A percentile compares a stretch with the other conserved stretches of the same genome.
phyloP scores from a whole-genome alignment of 306 rosid species.

The Ceratonia siliqua region DNA sequence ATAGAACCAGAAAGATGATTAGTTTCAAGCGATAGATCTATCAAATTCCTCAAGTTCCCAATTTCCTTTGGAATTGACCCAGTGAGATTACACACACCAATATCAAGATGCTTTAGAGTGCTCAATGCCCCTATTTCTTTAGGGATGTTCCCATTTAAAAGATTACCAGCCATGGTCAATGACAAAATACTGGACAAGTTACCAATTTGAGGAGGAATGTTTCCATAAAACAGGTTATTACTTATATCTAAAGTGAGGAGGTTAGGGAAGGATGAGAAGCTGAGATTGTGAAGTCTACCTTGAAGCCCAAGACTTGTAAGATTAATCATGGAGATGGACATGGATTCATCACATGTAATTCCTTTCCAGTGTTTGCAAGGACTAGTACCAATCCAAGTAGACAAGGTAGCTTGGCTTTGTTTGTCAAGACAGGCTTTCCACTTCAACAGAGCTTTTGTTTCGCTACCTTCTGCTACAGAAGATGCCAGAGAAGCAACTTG shows the following conservation, averaged over 20 bases:
- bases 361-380: neutral
- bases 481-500: neutral
- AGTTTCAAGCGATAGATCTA: neutral
- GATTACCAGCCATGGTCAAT: neutral
- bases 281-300: neutral
- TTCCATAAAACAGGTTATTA: neutral
- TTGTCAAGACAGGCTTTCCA: slow-evolving; percentile 1
- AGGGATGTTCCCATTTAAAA: neutral
- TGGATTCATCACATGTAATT: neutral
- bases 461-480: neutral
- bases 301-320: neutral
- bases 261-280: slow-evolving; percentile 1
- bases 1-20: neutral
- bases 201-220: neutral
- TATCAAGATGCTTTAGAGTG: neutral
- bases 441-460: neutral
- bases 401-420: neutral
- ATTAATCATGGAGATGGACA: neutral
- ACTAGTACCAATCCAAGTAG: neutral
- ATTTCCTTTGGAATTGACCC: neutral
- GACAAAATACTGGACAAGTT: neutral
- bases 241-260: neutral
- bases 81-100: neutral
- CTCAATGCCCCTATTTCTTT: neutral
- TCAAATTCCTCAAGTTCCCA: neutral